These are phyloP conservation scores for Paracoccidioides brasiliensis DNA, from an alignment of 2,329 filamentous ascomycete genomes.

Conservation along the genomic window DNA sequence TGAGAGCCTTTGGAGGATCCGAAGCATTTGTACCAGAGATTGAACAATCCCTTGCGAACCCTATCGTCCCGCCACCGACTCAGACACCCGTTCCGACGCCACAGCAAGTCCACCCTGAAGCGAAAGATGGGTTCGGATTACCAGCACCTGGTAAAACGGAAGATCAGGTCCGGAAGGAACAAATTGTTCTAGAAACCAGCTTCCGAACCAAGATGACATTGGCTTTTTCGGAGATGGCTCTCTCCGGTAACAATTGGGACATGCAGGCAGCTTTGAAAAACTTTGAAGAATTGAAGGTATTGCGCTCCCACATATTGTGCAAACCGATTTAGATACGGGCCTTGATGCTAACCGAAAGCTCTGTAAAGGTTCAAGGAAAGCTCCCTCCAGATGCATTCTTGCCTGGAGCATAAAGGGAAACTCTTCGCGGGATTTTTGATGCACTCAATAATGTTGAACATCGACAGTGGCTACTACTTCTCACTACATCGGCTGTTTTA, in stretches of 20 bases:
- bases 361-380: conserved; percentile 9
- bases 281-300: conserved; percentile 65
- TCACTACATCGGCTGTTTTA: not conserved
- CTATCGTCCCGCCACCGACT: conserved; percentile 8
- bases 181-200: conserved; percentile 58
- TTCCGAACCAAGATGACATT: conserved; percentile 68
- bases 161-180: conserved; percentile 49
- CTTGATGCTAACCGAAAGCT: not conserved
- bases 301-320: conserved; percentile 16
- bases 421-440: not conserved
- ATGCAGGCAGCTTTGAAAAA: conserved; percentile 59
- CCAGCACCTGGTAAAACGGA: conserved; percentile 33
- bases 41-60: conserved; percentile 25
- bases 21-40: conserved; percentile 38
- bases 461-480: not conserved
- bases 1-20: conserved; percentile 52
- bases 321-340: not conserved
- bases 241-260: conserved; percentile 69
- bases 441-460: not conserved
- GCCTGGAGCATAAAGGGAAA: conserved; percentile 5
- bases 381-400: conserved; percentile 12
- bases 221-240: conserved; percentile 66
- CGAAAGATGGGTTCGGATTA: conserved; percentile 28
- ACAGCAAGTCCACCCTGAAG: conserved; percentile 14
- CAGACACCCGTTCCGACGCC: conserved; percentile 18